Percentiles rank a stretch among this genome's conserved stretches.
phyloP scores from a whole-genome alignment of 805 yeast genomes.

The Candida wancherniae region DNA sequence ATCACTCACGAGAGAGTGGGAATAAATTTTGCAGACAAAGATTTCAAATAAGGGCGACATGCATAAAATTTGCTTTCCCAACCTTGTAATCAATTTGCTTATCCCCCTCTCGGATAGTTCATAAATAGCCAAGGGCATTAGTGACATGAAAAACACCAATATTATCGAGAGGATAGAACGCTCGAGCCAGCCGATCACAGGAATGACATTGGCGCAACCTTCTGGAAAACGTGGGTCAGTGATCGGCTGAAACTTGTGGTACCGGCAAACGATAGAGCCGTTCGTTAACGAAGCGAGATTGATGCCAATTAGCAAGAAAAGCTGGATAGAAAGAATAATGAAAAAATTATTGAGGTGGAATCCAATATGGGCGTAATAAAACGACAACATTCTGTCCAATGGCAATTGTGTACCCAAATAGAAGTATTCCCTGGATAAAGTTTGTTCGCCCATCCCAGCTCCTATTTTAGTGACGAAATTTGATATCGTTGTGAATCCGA shows the following conservation, averaged over 20 bases:
- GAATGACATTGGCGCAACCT: slow-evolving; percentile 71
- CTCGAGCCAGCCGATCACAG: slow-evolving; percentile 76
- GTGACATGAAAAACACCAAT: slow-evolving; percentile 76
- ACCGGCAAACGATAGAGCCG: slow-evolving; percentile 64
- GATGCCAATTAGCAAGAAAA: slow-evolving; percentile 64
- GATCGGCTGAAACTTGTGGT: slow-evolving; percentile 59
- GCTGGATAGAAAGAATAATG: slow-evolving; percentile 69
- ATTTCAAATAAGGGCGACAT: slow-evolving; percentile 80
- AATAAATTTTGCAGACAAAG: slow-evolving; percentile 74
- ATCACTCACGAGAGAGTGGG: slow-evolving; percentile 66
- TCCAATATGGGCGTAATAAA: slow-evolving; percentile 84
- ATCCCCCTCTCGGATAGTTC: slow-evolving; percentile 80
- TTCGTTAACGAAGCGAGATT: slow-evolving; percentile 71
- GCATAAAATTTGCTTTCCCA: slow-evolving; percentile 62
- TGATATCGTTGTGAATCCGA: slow-evolving; percentile 81
- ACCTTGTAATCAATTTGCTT: slow-evolving; percentile 68
- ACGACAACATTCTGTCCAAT: slow-evolving; percentile 73
- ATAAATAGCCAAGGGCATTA: slow-evolving; percentile 72
- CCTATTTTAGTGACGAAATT: slow-evolving; percentile 86
- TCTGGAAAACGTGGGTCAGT: slow-evolving; percentile 62
- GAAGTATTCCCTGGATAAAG: slow-evolving; percentile 78
- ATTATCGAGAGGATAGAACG: slow-evolving; percentile 77
- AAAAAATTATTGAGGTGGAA: slow-evolving; percentile 79
- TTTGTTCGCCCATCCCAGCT: slow-evolving; percentile 92
- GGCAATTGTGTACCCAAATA: slow-evolving; percentile 79